Evolutionary conservation across 495 filamentous ascomycete species (phyloP).

Genomic region (Astrothelium macrocarpum): DNA sequence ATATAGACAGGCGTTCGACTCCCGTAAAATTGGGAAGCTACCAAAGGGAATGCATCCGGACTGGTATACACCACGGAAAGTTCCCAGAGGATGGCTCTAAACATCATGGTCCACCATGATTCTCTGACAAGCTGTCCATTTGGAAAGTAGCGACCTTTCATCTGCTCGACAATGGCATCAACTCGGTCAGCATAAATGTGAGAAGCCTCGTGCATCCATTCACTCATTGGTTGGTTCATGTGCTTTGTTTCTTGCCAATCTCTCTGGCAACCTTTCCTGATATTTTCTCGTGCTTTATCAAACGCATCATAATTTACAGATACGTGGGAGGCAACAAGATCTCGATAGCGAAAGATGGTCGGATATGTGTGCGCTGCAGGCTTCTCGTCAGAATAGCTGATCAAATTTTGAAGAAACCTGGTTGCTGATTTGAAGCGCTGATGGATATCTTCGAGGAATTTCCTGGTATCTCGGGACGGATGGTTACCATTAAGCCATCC

Average conservation of each 20-base stretch:
- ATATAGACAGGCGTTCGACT: constrained; percentile 3
- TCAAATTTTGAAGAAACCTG: not conserved
- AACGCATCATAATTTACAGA: not conserved
- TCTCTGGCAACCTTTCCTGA: not conserved
- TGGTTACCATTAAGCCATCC: not conserved
- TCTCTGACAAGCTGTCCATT: not conserved
- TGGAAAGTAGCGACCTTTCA: not conserved
- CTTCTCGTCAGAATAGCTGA: not conserved
- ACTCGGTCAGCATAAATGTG: constrained; percentile 3
- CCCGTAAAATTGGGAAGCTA: not conserved
- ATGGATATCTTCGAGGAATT: not conserved
- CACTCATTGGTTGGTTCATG: not conserved
- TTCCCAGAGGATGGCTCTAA: not conserved
- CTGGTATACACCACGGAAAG: not conserved
- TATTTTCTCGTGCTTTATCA: not conserved
- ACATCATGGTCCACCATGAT: not conserved
- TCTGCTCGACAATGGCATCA: not conserved
- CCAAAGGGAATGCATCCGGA: not conserved
- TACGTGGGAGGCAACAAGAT: not conserved
- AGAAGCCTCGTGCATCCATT: not conserved
- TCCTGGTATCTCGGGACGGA: not conserved
- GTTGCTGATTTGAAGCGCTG: constrained; percentile 1
- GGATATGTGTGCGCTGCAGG: not conserved
- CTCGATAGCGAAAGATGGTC: constrained; percentile 1
- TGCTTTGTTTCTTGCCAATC: not conserved